Evolutionary conservation across 2,329 filamentous ascomycete genomes (phyloP).

Genomic region (Aspergillus pseudoviridinutans): DNA sequence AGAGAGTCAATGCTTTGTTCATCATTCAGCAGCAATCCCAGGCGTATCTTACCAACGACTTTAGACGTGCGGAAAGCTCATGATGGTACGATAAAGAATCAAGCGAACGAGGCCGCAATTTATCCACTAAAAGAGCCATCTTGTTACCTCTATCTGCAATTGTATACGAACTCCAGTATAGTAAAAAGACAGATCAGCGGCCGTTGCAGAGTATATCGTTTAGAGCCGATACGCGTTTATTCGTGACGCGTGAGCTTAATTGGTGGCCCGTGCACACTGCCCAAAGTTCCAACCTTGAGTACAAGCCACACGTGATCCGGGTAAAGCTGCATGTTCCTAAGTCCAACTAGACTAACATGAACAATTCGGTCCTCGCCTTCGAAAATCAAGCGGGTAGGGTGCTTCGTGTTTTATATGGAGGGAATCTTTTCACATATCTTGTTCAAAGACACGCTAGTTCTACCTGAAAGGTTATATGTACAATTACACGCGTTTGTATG

Average conservation of each 20-base stretch:
- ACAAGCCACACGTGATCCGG: not conserved
- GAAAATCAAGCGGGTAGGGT: not conserved
- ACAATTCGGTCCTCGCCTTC: not conserved
- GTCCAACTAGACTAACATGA: not conserved
- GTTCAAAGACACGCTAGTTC: not conserved
- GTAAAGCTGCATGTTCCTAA: not conserved
- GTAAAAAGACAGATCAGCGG: not conserved
- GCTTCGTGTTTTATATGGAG: not conserved
- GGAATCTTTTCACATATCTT: not conserved
- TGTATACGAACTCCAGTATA: not conserved
- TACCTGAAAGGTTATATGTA: not conserved
- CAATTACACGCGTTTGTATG: not conserved
- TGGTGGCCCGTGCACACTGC: constrained; percentile 30
- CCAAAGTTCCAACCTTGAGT: not conserved
- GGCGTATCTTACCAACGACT: constrained; percentile 64
- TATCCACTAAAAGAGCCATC: constrained; percentile 65
- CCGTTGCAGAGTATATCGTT: constrained; percentile 11
- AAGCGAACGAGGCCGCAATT: constrained; percentile 52
- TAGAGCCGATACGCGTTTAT: constrained; percentile 28
- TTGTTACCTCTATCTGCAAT: constrained; percentile 6
- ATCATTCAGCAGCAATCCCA: not conserved
- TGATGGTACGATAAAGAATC: constrained; percentile 74
- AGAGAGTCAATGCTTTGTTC: constrained; percentile 2
- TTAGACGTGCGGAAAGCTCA: constrained; percentile 81
- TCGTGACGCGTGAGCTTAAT: constrained; percentile 37